Base-by-base conservation (phyloP, 306 rosid species). In the Cotoneaster glaucophyllus region DNA sequence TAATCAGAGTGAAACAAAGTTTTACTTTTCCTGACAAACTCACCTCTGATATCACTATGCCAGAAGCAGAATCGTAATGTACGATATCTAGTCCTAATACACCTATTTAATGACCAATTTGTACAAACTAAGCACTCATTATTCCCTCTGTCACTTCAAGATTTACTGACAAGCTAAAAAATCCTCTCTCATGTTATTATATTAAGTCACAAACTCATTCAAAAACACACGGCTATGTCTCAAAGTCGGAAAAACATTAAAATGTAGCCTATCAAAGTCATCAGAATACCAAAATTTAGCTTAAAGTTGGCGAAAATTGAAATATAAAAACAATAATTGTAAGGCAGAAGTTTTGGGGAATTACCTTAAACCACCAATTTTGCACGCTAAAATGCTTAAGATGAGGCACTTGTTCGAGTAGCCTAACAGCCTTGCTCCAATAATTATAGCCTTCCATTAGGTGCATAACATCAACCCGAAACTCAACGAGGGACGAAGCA, bases 331-430 rank as follows among this genome's bases (percentile, higher is more conserved):
- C 24, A 17, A 31, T 39, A 37, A 37, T 37, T 37, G 18, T 31
- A 14, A 12, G 24, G 21, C 41, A 45, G 2, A 17, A 32, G 37
- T 32, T 32, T 32, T 32, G n/a, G 29, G 43, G 4, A 19, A 11
- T 50, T 52, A 70, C 74, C 64, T 52, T 28, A 5, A 70, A 29
- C 28, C 74, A 70, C 74, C 74, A 70, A 21, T 70, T 70, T 12
- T 70, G 63, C 63, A 53, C 64, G 18, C 29, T 53, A 53, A 52
- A 19, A 29, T 34, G 43, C 74, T 70, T 70, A 4, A 70, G 45
- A 70, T 52, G 11, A 34, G 31, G 74, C 26, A 43, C 48, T 13
- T 14, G 25, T 19, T 0, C 44, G 13, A 70, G 74, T 31, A 70
- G 64, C 74, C 17, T 21, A 3, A 6, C 74, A 31, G 21, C 45